Evolutionary conservation across 2,329 filamentous ascomycete species (phyloP), one percentile per base, ranked within the genome.

Genomic region (Trichoderma harzianum): DNA sequence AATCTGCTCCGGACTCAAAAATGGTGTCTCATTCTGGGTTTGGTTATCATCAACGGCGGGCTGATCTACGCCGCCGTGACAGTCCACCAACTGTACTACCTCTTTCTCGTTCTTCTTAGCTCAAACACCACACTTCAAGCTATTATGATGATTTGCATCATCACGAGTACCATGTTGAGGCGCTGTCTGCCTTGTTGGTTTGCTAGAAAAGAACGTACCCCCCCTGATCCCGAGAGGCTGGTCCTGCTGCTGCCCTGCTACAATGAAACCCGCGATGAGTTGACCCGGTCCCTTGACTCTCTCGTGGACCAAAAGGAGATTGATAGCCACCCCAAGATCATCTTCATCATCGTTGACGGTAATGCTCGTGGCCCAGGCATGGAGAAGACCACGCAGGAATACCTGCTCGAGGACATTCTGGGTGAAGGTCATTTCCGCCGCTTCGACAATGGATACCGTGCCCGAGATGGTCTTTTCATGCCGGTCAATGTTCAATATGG

Each of bases 331-430:
- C 80, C 82, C 12, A 78, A 81, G 11, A 78, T 82, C 32, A 85
- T 86, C 47, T 81, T 86, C 73, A 83, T 86, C 67, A 80, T 86
- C 3, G 85, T 85, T 24, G 84, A 86, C 55, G 85, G 85, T 11
- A 82, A 84, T 39, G 84, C 83, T 6, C 82, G 83, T 16, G 84
- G 83, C 0, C 83, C 83, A 0, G 83, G 84, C 1, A 85, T 84
- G 83, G 78, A 78, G 1, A 85, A 86, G 78, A 85, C 84, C 0
- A 86, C 84, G 0, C 84, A 84, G 55, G 80, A 83, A 1, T 85
- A 85, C 69, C 82, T 86, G 3, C 79, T 83, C 16, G 79, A 86
- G 60, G 83, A 86, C 55, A 85, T 86, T 8, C 79, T 86, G 1
- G 80, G 79, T 21, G 77, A 78, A 0, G 81, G 80, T 1, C 77